Conservation (phyloP, 768 basidiomycete genomes). For the Crucibulum laeve region DNA sequence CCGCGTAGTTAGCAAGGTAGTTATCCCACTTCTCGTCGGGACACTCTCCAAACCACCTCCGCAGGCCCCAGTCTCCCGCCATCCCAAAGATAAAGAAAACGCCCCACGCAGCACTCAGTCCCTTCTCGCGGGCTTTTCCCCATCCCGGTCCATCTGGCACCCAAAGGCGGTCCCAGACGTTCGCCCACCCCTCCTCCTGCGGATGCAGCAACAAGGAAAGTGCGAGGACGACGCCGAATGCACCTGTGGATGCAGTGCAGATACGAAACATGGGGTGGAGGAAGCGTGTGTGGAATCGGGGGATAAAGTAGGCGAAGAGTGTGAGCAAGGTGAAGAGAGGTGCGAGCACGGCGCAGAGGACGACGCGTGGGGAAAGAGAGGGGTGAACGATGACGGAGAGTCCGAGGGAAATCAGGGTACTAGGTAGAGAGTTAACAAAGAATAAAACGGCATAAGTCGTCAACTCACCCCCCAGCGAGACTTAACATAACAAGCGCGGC, state of each 20-base stretch:
- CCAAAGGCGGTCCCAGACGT: conserved; percentile 63
- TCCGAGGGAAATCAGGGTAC: conserved; percentile 42
- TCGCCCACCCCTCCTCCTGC: conserved; percentile 43
- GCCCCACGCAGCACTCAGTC: conserved; percentile 52
- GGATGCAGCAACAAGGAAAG: conserved; percentile 50
- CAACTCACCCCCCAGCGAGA: conserved; percentile 51
- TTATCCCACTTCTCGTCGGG: conserved; percentile 76
- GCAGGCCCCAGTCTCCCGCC: conserved; percentile 51
- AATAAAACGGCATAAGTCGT: neutral
- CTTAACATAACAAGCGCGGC: conserved; percentile 44
- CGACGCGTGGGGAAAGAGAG: conserved; percentile 40
- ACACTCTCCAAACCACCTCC: conserved; percentile 54
- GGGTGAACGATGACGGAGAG: conserved; percentile 55
- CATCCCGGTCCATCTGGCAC: conserved; percentile 35
- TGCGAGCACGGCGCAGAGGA: conserved; percentile 30
- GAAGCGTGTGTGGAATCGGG: conserved; percentile 36
- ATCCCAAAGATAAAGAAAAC: conserved; percentile 46
- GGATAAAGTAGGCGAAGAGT: conserved; percentile 34
- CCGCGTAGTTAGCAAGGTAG: conserved; percentile 56
- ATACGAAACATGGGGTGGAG: conserved; percentile 48
- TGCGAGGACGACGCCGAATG: conserved; percentile 50
- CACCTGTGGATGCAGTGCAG: conserved; percentile 47
- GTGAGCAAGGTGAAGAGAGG: conserved; percentile 29
- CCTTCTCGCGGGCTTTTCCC: conserved; percentile 54
- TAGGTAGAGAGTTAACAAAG: conserved; percentile 12